Evolutionary conservation across 306 rosid species (phyloP).

Genomic region (Neltuma alba): DNA sequence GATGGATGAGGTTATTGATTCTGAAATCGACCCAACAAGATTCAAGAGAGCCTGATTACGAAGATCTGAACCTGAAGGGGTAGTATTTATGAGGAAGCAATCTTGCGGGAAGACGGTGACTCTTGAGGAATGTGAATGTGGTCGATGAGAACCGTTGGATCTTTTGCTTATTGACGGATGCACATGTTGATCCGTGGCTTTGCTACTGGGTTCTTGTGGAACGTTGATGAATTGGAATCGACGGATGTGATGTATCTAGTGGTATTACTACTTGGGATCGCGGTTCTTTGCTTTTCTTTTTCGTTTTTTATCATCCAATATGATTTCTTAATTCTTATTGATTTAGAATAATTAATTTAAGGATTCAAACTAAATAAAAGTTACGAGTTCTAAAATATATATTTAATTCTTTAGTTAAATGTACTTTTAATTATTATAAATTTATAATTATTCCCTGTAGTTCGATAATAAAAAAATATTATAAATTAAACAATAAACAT

Average conservation of each 20-base stretch:
- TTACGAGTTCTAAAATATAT: too few species aligned
- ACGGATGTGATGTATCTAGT: not conserved
- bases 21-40: not conserved
- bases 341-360: not conserved
- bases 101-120: not conserved
- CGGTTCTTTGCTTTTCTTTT: not conserved
- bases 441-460: too few species aligned
- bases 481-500: too few species aligned
- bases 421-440: too few species aligned
- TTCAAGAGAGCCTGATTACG: not conserved
- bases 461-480: too few species aligned
- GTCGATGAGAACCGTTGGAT: conserved; percentile 2
- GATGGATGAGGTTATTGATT: not conserved
- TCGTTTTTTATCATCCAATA: not conserved
- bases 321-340: too few species aligned
- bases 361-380: too few species aligned
- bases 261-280: not conserved
- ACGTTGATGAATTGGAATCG: not conserved
- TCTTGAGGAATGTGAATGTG: not conserved
- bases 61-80: not conserved
- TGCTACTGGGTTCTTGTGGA: not conserved
- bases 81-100: conserved; percentile 6
- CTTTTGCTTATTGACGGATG: not conserved
- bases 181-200: not conserved
- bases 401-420: too few species aligned